These are phyloP conservation scores for Dryadomyces quercivorus DNA, from an alignment of 2,329 filamentous ascomycete genomes.

Conservation along the genomic window DNA sequence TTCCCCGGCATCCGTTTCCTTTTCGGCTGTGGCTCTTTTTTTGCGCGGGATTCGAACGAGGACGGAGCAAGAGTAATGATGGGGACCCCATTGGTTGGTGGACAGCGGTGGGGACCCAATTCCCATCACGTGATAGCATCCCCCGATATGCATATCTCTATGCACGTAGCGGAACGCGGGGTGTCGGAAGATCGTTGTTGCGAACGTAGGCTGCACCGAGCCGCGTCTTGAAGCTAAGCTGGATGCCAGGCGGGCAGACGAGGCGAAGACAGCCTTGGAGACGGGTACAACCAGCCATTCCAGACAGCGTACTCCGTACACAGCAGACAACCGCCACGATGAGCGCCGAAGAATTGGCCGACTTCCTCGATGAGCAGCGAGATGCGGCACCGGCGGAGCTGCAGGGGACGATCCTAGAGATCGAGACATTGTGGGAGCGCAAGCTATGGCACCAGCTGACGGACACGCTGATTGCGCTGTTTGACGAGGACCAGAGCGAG, in stretches of 20 bases:
- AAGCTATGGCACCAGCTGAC: conserved; percentile 99
- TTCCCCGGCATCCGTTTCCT: conserved; percentile 9
- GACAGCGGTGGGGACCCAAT: too few relatives aligned
- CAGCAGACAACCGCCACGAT: conserved; percentile 36
- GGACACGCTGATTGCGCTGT: conserved; percentile 77
- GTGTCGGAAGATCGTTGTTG: conserved; percentile 9
- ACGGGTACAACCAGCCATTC: background rate
- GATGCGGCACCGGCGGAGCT: conserved; percentile 79
- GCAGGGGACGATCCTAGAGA: conserved; percentile 76
- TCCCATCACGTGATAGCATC: background rate
- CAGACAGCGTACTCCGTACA: too few relatives aligned
- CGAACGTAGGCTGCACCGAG: conserved; percentile 26
- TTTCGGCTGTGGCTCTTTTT: conserved; percentile 11
- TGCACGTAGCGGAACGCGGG: background rate
- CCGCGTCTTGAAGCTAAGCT: too few relatives aligned
- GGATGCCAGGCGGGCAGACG: too few relatives aligned
- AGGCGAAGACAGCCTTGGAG: too few relatives aligned
- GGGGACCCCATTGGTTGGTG: conserved; percentile 10
- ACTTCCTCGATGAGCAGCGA: conserved; percentile 85
- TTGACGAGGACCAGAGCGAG: conserved; percentile 68
- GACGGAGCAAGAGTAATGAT: conserved; percentile 10
- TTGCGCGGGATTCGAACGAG: conserved; percentile 7
- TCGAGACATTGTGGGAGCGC: conserved; percentile 95
- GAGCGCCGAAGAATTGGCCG: conserved; percentile 78
- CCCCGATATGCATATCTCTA: too few relatives aligned